Conservation (phyloP, 768 basidiomycete species). For the Pisolithus albus region DNA sequence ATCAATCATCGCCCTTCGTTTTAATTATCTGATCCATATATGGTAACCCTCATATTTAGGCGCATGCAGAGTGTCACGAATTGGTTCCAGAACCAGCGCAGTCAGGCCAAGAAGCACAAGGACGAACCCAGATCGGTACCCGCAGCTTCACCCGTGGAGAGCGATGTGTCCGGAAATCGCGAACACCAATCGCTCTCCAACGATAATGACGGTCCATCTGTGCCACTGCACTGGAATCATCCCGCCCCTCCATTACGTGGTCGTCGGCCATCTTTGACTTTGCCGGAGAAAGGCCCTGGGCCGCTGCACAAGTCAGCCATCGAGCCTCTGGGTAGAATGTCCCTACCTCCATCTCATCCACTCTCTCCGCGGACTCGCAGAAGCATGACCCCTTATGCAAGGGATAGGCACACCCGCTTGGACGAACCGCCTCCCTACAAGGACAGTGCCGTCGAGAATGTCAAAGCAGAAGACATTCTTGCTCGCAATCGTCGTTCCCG, state of each 20-base stretch:
- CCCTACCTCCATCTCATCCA: constrained; percentile 24
- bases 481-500: constrained; percentile 64
- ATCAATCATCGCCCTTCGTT: neutral
- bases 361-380: constrained; percentile 28
- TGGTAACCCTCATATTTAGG: constrained; percentile 41
- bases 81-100: constrained; percentile 86
- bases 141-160: constrained; percentile 21
- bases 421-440: constrained; percentile 21
- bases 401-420: constrained; percentile 17
- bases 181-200: constrained; percentile 1
- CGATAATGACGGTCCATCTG: constrained; percentile 2
- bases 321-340: constrained; percentile 24
- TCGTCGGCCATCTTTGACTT: constrained; percentile 25
- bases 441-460: constrained; percentile 12
- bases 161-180: constrained; percentile 3
- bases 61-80: constrained; percentile 74
- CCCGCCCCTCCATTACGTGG: constrained; percentile 20
- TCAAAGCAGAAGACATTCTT: constrained; percentile 27
- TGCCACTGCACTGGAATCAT: constrained; percentile 9
- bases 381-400: constrained; percentile 19
- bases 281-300: constrained; percentile 16
- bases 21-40: constrained; percentile 14
- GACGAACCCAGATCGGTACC: constrained; percentile 39
- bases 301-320: constrained; percentile 10
- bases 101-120: constrained; percentile 63